phyloP scores from a whole-genome alignment of 805 yeast genomes.

The Wickerhamomyces rabaulensis region DNA sequence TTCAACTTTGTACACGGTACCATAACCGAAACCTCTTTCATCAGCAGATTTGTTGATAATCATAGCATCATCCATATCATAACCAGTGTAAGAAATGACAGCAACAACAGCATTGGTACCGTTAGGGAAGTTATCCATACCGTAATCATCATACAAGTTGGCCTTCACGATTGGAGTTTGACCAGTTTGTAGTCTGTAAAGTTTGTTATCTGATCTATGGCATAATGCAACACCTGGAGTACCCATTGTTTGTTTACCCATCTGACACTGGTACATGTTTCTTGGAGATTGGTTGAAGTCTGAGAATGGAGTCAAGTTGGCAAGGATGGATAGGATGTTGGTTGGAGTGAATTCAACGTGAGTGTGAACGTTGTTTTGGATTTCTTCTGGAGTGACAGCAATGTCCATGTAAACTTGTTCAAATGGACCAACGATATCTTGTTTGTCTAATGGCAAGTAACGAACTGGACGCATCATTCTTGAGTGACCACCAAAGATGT shows the following conservation, averaged over 20 bases:
- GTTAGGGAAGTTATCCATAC: conserved; percentile 97
- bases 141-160: conserved; percentile 87
- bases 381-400: conserved; percentile 92
- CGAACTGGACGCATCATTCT: conserved; percentile 96
- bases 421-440: conserved; percentile 92
- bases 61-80: conserved; percentile 99
- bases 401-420: conserved; percentile 96
- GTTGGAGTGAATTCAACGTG: conserved; percentile 97
- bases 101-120: conserved; percentile 99
- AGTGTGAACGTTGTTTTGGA: conserved; percentile 70
- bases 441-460: conserved; percentile 77
- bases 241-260: conserved; percentile 99
- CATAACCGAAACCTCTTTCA: conserved; percentile 97
- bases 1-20: conserved; percentile 93
- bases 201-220: conserved; percentile 91
- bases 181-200: conserved; percentile 89
- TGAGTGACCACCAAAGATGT: conserved; percentile 84
- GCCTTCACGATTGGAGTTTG: conserved; percentile 98
- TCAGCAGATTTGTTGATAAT: conserved; percentile 95
- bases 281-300: conserved; percentile 99
- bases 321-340: conserved; percentile 87
- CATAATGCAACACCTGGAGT: conserved; percentile 95
- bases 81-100: conserved; percentile 96
- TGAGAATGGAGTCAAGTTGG: conserved; percentile 95
- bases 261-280: conserved; percentile 99